Evolutionary conservation across 2,329 filamentous ascomycete species (phyloP).

Genomic region (Penicillium sp.): DNA sequence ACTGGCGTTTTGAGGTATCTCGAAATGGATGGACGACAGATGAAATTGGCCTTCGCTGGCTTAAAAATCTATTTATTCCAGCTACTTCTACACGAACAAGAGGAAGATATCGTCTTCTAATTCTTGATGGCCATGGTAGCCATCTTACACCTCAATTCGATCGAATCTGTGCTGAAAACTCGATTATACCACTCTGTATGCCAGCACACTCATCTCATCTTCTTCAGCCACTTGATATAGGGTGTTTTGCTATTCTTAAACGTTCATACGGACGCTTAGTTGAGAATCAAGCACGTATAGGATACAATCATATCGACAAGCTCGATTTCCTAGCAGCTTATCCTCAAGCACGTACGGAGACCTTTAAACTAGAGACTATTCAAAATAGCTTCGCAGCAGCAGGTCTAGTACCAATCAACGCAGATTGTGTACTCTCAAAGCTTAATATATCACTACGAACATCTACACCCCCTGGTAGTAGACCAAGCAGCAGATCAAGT

Average conservation of each 20-base stretch:
- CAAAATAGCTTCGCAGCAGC: too few species aligned
- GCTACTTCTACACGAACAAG: neutral
- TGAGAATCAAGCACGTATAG: neutral
- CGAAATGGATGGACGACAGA: neutral
- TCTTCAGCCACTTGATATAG: slow-evolving; percentile 13
- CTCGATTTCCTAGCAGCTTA: too few species aligned
- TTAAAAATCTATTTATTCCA: neutral
- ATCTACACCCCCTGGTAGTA: neutral
- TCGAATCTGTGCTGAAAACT: slow-evolving; percentile 1
- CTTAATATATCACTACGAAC: neutral
- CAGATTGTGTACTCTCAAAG: neutral
- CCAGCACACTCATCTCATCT: slow-evolving; percentile 8
- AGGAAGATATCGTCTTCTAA: neutral
- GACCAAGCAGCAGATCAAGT: neutral
- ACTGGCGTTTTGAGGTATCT: neutral
- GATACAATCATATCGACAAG: too few species aligned
- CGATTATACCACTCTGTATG: slow-evolving; percentile 8
- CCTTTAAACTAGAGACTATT: too few species aligned
- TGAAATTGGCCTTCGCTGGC: too few species aligned
- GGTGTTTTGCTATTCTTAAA: slow-evolving; percentile 14
- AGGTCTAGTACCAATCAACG: slow-evolving; percentile 4
- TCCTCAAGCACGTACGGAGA: slow-evolving; percentile 4
- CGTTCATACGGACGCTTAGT: slow-evolving; percentile 4
- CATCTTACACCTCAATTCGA: too few species aligned
- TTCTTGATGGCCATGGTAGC: slow-evolving; percentile 6